Evolutionary conservation across 1,284 basidiomycete genomes (phyloP).

Genomic region (Fomitiporia mediterranea): DNA sequence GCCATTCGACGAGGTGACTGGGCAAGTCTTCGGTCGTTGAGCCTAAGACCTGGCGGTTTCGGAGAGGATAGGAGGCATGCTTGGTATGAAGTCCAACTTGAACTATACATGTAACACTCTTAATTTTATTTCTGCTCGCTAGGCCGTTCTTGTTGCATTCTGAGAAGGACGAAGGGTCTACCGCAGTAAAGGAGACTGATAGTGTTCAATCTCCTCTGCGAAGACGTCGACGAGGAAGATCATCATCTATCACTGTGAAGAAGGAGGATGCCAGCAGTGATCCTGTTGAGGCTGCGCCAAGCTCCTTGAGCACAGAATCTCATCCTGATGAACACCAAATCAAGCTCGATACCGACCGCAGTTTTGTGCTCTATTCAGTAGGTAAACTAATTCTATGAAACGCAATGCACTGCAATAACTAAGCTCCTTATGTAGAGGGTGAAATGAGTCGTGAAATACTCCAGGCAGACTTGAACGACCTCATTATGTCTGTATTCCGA

Average conservation of each 20-base stretch:
- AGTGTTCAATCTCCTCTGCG: not conserved
- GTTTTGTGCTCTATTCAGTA: constrained; percentile 85
- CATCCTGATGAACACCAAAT: constrained; percentile 86
- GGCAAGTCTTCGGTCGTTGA: constrained; percentile 43
- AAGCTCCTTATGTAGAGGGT: constrained; percentile 21
- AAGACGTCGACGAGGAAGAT: constrained; percentile 1
- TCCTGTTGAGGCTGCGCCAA: constrained; percentile 16
- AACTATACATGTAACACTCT: not conserved
- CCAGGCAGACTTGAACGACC: constrained; percentile 64
- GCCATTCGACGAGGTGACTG: constrained; percentile 34
- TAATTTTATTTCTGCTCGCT: not conserved
- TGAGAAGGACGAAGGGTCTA: not conserved
- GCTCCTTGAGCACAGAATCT: constrained; percentile 24
- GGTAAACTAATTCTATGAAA: constrained; percentile 45
- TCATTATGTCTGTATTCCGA: constrained; percentile 75
- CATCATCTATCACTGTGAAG: not conserved
- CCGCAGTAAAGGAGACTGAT: constrained; percentile 1
- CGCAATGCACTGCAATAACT: constrained; percentile 21
- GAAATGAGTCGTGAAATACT: constrained; percentile 42
- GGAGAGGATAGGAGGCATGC: constrained; percentile 47
- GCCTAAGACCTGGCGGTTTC: constrained; percentile 59
- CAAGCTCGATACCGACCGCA: constrained; percentile 79
- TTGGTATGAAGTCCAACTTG: constrained; percentile 42
- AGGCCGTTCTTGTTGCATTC: constrained; percentile 23
- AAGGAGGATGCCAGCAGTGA: not conserved